phyloP scores from a whole-genome alignment of 345 rosid species.

The Citrus sinensis region DVS_A1.0 CM039162.1:22967501-22968000 shows the following conservation, averaged over 20 bases:
- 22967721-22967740: not conserved
- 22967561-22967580: not conserved
- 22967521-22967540: not conserved
- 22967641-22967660: not conserved
- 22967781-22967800: not conserved
- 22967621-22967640: not conserved
- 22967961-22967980: not conserved
- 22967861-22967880: not conserved
- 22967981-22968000: not conserved
- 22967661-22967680: not conserved
- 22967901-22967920: not conserved
- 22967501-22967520: conserved; percentile 98
- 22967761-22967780: not conserved
- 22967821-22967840: not conserved
- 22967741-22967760: not conserved
- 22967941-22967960: not conserved
- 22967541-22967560: not conserved
- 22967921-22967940: not conserved
- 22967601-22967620: not conserved
- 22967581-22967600: not conserved
- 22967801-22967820: not conserved
- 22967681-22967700: not conserved
- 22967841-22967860: not conserved
- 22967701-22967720: not conserved
- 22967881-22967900: not conserved